Evolutionary conservation across 2,329 filamentous ascomycete species (phyloP).

Genomic region (Coleophoma cylindrospora): DNA sequence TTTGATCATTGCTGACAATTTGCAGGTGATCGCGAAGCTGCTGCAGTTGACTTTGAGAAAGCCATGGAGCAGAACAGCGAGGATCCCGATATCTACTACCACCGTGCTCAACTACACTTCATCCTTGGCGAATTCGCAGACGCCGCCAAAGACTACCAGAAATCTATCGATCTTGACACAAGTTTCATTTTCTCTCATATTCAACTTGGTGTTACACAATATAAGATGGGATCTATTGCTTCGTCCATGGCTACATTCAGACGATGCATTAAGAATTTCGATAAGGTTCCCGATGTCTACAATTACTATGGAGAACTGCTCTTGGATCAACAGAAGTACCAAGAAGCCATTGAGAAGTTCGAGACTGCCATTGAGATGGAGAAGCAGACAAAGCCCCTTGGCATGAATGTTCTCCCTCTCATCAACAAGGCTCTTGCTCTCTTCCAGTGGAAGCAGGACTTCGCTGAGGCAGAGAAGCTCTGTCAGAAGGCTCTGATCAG

Average conservation of each 20-base stretch:
- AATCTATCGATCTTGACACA: constrained; percentile 93
- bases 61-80: constrained; percentile 79
- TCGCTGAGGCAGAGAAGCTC: constrained; percentile 87
- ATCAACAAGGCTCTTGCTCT: constrained; percentile 98
- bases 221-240: constrained; percentile 98
- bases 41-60: constrained; percentile 80
- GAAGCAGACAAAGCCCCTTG: constrained; percentile 86
- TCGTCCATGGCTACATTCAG: constrained; percentile 99
- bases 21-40: constrained; percentile 74
- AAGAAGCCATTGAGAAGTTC: constrained; percentile 96
- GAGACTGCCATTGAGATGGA: constrained; percentile 99
- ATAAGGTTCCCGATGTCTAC: constrained; percentile 94
- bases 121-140: constrained; percentile 91
- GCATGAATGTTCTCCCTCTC: constrained; percentile 94
- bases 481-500: constrained; percentile 97
- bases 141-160: constrained; percentile 97
- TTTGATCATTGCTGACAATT: constrained; percentile 23
- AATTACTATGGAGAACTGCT: constrained; percentile 99
- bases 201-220: constrained; percentile 97
- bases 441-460: constrained; percentile 99
- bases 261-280: constrained; percentile 96
- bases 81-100: constrained; percentile 98
- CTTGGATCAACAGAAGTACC: constrained; percentile 92
- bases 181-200: constrained; percentile 99
- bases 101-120: constrained; percentile 96